Conservation (phyloP, 768 basidiomycete genomes). For the Termitomyces heimii region DNA sequence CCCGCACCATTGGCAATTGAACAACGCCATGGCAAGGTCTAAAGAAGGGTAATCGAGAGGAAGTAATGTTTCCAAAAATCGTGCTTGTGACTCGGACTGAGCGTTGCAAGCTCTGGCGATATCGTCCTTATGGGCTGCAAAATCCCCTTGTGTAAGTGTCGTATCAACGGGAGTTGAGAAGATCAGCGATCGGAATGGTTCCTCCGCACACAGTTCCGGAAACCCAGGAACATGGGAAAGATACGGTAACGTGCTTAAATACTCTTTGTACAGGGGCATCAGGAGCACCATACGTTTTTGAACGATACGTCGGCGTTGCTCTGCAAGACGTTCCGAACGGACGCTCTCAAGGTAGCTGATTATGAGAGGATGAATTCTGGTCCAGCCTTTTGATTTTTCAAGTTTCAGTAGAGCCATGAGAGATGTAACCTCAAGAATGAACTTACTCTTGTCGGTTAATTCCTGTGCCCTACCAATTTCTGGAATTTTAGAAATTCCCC, state of each 20-base stretch:
- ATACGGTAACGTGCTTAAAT: neutral
- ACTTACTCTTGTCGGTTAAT: slow-evolving; percentile 20
- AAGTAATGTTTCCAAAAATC: slow-evolving; percentile 8
- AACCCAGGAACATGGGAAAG: slow-evolving; percentile 7
- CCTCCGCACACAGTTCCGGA: slow-evolving; percentile 12
- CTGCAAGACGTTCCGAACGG: slow-evolving; percentile 6
- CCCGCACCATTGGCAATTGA: slow-evolving; percentile 24
- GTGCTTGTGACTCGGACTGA: slow-evolving; percentile 17
- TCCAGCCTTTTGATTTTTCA: slow-evolving; percentile 17
- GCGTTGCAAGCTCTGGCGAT: slow-evolving; percentile 7
- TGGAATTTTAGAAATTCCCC: slow-evolving; percentile 12
- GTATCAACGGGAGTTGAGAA: slow-evolving; percentile 9
- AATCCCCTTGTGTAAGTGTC: neutral
- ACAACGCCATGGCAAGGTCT: slow-evolving; percentile 25
- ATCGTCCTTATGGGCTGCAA: slow-evolving; percentile 5
- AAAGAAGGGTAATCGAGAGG: slow-evolving; percentile 9
- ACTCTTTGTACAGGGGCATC: neutral
- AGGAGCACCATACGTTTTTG: neutral
- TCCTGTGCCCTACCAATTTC: slow-evolving; percentile 11
- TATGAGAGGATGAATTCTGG: slow-evolving; percentile 14
- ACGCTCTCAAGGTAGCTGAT: slow-evolving; percentile 10
- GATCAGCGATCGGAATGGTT: slow-evolving; percentile 18
- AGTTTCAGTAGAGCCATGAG: neutral
- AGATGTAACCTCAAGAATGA: neutral
- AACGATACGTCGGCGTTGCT: neutral